Evolutionary conservation across 148 eudicot genomes (phyloP).

Genomic region (Nyssa sinensis): DNA sequence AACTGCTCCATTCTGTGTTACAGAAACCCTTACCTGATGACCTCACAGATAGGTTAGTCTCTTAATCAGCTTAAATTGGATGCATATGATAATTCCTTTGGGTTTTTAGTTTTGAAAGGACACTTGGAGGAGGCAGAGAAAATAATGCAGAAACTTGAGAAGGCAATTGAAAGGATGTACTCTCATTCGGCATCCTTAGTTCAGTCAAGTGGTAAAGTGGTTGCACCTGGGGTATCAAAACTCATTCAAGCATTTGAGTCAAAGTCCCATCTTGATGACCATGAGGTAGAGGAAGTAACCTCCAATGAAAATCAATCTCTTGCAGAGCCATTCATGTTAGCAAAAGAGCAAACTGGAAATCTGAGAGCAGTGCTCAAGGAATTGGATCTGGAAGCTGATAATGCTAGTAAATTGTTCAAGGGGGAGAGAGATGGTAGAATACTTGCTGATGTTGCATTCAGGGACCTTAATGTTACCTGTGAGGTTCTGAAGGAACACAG

Average conservation of each 20-base stretch:
- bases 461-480: slow-evolving; percentile 47
- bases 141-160: slow-evolving; percentile 52
- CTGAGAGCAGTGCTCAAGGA: slow-evolving; percentile 49
- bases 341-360: slow-evolving; percentile 35
- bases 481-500: slow-evolving; percentile 46
- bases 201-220: slow-evolving; percentile 40
- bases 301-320: slow-evolving; percentile 33
- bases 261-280: slow-evolving; percentile 47
- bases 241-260: slow-evolving; percentile 92
- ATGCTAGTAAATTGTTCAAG: slow-evolving; percentile 40
- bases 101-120: slow-evolving; percentile 39
- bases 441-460: slow-evolving; percentile 33
- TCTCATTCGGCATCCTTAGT: slow-evolving; percentile 42
- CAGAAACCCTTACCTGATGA: slow-evolving; percentile 15
- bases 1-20: slow-evolving; percentile 7
- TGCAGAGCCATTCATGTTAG: slow-evolving; percentile 39
- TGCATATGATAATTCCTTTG: slow-evolving; percentile 30
- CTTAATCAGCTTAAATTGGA: slow-evolving; percentile 28
- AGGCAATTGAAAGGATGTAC: slow-evolving; percentile 58
- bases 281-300: slow-evolving; percentile 33
- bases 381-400: slow-evolving; percentile 42
- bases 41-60: slow-evolving; percentile 10
- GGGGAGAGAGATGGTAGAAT: slow-evolving; percentile 37
- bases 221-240: slow-evolving; percentile 63
- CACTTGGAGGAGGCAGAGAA: slow-evolving; percentile 55